These are phyloP conservation scores for Linnemannia elongata DNA, from an alignment of 192 early-diverging fungal genomes.

Conservation along the genomic window DNA sequence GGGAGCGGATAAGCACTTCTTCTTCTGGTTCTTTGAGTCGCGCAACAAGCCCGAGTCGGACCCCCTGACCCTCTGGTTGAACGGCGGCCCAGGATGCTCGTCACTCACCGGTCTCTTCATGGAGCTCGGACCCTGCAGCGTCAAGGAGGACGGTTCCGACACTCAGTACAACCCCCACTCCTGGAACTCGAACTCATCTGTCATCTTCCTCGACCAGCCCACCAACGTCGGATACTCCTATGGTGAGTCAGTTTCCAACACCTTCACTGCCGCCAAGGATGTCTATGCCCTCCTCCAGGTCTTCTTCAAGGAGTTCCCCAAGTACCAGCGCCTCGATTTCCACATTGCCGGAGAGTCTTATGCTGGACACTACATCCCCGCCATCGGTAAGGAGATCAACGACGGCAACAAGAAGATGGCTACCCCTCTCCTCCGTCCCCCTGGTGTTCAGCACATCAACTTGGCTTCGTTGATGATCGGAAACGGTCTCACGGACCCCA, in stretches of 20 bases:
- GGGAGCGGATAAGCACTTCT: conserved; percentile 84
- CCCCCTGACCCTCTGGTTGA: conserved; percentile 85
- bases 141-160: conserved; percentile 79
- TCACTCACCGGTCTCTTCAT: conserved; percentile 85
- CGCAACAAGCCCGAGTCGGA: conserved; percentile 79
- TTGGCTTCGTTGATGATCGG: conserved; percentile 88
- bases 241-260: conserved; percentile 78
- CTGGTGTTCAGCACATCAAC: conserved; percentile 67
- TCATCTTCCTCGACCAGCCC: conserved; percentile 91
- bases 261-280: conserved; percentile 84
- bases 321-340: conserved; percentile 85
- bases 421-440: conserved; percentile 43
- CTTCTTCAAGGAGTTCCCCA: conserved; percentile 88
- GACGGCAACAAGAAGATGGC: conserved; percentile 76
- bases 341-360: conserved; percentile 92
- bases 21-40: conserved; percentile 98
- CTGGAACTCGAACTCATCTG: conserved; percentile 94
- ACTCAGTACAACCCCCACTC: conserved; percentile 79
- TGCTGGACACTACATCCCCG: conserved; percentile 96
- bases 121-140: conserved; percentile 91
- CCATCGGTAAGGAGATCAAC: conserved; percentile 85
- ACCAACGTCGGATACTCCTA: conserved; percentile 94
- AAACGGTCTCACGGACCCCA: conserved; percentile 92
- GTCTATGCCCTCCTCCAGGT: conserved; percentile 95
- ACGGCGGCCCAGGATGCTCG: conserved; percentile 89